phyloP scores from a whole-genome alignment of 345 rosid species.

The Heritiera littoralis region DNA sequence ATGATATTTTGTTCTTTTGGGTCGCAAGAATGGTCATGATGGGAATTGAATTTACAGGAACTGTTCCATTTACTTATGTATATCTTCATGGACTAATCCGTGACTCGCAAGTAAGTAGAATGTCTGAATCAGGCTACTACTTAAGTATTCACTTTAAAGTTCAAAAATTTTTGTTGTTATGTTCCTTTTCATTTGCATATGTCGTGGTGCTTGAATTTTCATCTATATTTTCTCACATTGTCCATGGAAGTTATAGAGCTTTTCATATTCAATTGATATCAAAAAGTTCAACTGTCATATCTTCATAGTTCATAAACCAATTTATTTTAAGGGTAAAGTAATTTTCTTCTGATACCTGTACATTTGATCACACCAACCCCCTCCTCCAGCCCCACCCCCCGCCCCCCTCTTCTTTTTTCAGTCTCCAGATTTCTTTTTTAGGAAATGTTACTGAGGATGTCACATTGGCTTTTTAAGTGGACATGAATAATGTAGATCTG shows the following conservation, averaged over 20 bases:
- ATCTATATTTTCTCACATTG: neutral
- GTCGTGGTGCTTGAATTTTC: neutral
- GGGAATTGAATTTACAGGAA: constrained; percentile 98
- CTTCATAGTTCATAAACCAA: neutral
- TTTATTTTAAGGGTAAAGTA: neutral
- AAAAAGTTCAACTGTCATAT: neutral
- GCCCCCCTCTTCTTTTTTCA: neutral
- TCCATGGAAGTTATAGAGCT: neutral
- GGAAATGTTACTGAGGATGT: neutral
- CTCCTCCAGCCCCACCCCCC: too few relatives aligned
- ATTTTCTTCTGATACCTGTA: neutral
- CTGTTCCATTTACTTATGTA: constrained; percentile 82
- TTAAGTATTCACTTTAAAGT: neutral
- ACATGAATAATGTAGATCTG: neutral
- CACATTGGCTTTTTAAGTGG: neutral
- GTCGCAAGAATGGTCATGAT: constrained; percentile 99
- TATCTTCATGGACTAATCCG: constrained; percentile 96
- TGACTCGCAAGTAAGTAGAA: constrained; percentile 75
- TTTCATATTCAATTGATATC: neutral
- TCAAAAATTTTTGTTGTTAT: neutral
- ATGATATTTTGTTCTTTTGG: constrained; percentile 98
- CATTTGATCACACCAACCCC: neutral
- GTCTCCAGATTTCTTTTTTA: neutral
- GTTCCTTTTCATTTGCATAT: neutral
- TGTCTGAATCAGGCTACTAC: constrained; percentile 3